Base-by-base conservation (phyloP, 768 basidiomycete species). In the Tricholoma sp. region DNA sequence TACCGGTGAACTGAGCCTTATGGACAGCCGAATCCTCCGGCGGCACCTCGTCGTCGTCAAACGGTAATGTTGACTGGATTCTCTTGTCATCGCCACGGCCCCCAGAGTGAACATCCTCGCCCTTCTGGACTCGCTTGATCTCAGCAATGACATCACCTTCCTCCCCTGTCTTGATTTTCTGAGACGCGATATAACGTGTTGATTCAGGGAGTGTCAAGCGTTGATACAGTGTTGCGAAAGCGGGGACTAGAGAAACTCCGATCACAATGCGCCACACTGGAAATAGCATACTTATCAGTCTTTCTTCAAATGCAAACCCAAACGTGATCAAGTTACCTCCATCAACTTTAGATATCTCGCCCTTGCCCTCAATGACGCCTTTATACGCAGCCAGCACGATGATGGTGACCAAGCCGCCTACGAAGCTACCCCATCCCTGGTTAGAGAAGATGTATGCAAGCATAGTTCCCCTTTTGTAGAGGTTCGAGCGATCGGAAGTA, bases 401-500 rank as follows among this genome's bases (percentile, higher is more conserved):
- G 64, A 90, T 80, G 5, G 83, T 83, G 21, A 77, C 76, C 58
- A 91, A 66, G 49, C 78, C 77, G 7, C 86, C 89, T 34, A 83
- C 64, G 55, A 91, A 77, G 41, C 77, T 83, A 27, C 90, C 89
- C 87, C 88, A 90, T 10, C 89, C 89, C 68, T 90, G 85, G 67
- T 85, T 86, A 0, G 86, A 77, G 62, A 89, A 90, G 62, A 89
- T 86, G 65, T 87, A 89, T 19, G 84, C 77, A n/a, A 92, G 77
- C 71, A 91, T 77, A 0, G 85, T 85, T 0, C 89, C 89, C 14
- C 87, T 79, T 51, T 87, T 83, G 35, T 81, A 75, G 37, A 89
- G 66, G 59, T 79, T 79, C 5, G 88, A 78, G 12, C 86, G 79
- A 62, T 91, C 89, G 5, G 81, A 81, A 10, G 85, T 81, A 57